A percentile compares a stretch with the other conserved stretches of the same genome.
Conservation (phyloP, 805 yeast species). For the Ogataea paraovalis region DNA sequence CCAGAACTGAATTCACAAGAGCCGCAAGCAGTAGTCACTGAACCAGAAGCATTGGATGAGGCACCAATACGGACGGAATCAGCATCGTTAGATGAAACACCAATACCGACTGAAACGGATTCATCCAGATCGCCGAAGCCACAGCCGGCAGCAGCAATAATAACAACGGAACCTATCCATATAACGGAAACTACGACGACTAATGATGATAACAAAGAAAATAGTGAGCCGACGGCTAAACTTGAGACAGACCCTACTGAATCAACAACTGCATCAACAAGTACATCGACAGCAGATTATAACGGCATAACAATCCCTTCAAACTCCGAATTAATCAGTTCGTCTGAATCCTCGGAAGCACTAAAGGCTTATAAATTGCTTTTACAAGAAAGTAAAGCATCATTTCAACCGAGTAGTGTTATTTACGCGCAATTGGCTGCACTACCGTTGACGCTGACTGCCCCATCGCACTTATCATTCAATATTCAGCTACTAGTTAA, state of each 20-base stretch:
- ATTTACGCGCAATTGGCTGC: slow-evolving; percentile 53
- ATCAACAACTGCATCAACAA: slow-evolving; percentile 4
- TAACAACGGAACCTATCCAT: too few species aligned
- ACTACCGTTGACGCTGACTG: slow-evolving; percentile 53
- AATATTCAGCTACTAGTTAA: slow-evolving; percentile 63
- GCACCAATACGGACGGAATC: too few species aligned
- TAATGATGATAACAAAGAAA: background rate
- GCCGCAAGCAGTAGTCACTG: background rate
- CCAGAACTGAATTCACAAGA: background rate
- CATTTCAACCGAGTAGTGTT: slow-evolving; percentile 20
- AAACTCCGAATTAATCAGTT: slow-evolving; percentile 30
- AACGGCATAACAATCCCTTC: slow-evolving; percentile 33
- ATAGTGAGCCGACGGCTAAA: background rate
- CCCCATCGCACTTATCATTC: slow-evolving; percentile 53
- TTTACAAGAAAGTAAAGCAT: slow-evolving; percentile 15
- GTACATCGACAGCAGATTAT: slow-evolving; percentile 15
- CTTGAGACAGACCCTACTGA: background rate
- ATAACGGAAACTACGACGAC: too few species aligned
- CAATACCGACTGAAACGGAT: too few species aligned
- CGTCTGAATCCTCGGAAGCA: slow-evolving; percentile 18
- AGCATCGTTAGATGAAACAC: too few species aligned
- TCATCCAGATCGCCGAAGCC: too few species aligned
- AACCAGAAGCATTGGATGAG: background rate
- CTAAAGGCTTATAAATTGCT: slow-evolving; percentile 27
- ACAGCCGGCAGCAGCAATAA: too few species aligned